Percentiles rank a stretch among this genome's conserved stretches.
phyloP scores from a whole-genome alignment of 148 eudicot species.

The Linanthus parryae region DNA sequence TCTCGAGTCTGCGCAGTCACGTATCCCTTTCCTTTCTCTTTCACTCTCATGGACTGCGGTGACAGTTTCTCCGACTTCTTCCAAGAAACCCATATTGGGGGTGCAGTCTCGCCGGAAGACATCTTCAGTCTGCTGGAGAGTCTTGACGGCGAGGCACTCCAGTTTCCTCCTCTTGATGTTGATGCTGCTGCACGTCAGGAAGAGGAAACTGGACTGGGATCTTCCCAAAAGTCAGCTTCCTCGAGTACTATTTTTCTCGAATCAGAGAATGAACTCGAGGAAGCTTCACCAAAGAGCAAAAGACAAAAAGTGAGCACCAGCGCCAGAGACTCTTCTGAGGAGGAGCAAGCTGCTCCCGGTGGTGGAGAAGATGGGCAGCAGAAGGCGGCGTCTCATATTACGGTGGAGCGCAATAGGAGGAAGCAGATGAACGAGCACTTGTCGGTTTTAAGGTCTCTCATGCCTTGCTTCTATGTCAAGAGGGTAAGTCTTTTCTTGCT shows the following conservation, averaged over 20 bases:
- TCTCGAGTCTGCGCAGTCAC: no score
- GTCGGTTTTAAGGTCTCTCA: slow-evolving; percentile 65
- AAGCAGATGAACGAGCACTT: slow-evolving; percentile 97
- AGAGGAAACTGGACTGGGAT: background rate
- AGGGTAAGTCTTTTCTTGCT: slow-evolving; percentile 35
- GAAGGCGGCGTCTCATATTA: slow-evolving; percentile 53
- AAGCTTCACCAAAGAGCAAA: slow-evolving; percentile 35
- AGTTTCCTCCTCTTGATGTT: background rate
- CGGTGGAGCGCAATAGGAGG: slow-evolving; percentile 87
- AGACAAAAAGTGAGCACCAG: slow-evolving; percentile 21
- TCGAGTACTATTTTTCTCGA: slow-evolving; percentile 17
- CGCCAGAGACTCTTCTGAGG: background rate
- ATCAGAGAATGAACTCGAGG: slow-evolving; percentile 18
- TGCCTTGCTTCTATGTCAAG: slow-evolving; percentile 95
- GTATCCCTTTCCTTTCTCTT: no score
- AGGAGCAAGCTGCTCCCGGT: background rate
- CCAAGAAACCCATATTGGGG: slow-evolving; percentile 24
- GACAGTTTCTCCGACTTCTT: slow-evolving; percentile 28
- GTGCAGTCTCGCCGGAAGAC: slow-evolving; percentile 31
- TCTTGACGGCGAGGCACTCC: slow-evolving; percentile 28
- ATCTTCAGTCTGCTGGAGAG: slow-evolving; percentile 53
- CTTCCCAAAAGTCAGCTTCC: slow-evolving; percentile 15
- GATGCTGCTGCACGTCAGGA: background rate
- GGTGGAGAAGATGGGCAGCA: slow-evolving; percentile 24
- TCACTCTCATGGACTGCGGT: slow-evolving; percentile 2